Conservation (phyloP, 1,284 basidiomycete species). For the Marasmius fiardii region DNA sequence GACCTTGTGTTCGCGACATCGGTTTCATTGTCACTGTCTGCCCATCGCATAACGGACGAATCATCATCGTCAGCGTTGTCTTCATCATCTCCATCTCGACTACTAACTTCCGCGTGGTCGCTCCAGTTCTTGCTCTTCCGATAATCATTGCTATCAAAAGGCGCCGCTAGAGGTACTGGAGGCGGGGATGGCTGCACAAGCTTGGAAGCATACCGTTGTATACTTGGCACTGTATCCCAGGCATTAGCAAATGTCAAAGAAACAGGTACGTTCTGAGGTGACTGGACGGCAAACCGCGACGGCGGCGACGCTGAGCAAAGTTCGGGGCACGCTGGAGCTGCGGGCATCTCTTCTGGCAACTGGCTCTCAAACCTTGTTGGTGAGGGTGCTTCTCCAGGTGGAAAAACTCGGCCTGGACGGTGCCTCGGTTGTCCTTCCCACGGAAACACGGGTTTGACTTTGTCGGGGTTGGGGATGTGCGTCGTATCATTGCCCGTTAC, state of each 20-base stretch:
- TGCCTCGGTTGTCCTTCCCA: slow-evolving; percentile 81
- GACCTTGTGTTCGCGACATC: slow-evolving; percentile 24
- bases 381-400: slow-evolving; percentile 59
- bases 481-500: slow-evolving; percentile 43
- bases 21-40: slow-evolving; percentile 34
- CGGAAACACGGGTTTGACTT: slow-evolving; percentile 85
- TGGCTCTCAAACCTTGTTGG: slow-evolving; percentile 46
- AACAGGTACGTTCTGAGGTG: slow-evolving; percentile 42
- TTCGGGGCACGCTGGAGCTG: slow-evolving; percentile 29
- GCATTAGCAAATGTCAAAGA: slow-evolving; percentile 72
- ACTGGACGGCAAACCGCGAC: slow-evolving; percentile 23
- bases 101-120: slow-evolving; percentile 58
- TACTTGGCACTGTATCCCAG: slow-evolving; percentile 80
- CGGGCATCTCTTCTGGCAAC: slow-evolving; percentile 28
- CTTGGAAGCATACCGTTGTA: slow-evolving; percentile 70
- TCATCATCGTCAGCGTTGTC: slow-evolving; percentile 68
- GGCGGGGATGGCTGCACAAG: slow-evolving; percentile 51
- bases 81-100: slow-evolving; percentile 80
- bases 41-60: slow-evolving; percentile 28
- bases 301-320: slow-evolving; percentile 22
- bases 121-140: slow-evolving; percentile 44
- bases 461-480: slow-evolving; percentile 66
- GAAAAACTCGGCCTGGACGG: slow-evolving; percentile 73
- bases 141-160: slow-evolving; percentile 43
- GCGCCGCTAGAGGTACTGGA: slow-evolving; percentile 37